Percentiles rank a stretch among this genome's conserved stretches.
These are phyloP conservation scores for Rhododendron simsii DNA, from an alignment of 148 eudicot species.

Conservation along the genomic window DNA sequence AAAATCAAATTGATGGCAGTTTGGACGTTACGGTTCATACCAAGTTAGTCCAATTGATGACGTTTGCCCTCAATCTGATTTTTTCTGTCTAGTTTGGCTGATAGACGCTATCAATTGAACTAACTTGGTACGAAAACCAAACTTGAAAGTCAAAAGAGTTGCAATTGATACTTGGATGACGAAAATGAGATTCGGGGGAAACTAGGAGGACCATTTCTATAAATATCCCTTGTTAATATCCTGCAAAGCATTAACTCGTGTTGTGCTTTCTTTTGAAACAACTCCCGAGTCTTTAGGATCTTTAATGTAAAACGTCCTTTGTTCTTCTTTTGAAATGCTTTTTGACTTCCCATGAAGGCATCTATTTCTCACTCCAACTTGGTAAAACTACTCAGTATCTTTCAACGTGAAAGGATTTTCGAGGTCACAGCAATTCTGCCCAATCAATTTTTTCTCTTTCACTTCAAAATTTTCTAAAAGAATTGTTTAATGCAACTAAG, in stretches of 20 bases:
- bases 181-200: too few relatives aligned
- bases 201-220: too few relatives aligned
- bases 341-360: background rate
- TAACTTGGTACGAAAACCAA: too few relatives aligned
- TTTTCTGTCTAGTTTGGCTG: too few relatives aligned
- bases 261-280: background rate
- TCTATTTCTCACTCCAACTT: background rate
- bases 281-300: background rate
- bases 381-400: background rate
- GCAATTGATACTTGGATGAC: too few relatives aligned
- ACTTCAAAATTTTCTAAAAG: background rate
- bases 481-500: background rate
- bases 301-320: background rate
- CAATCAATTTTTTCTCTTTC: background rate
- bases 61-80: too few relatives aligned
- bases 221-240: too few relatives aligned
- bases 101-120: too few relatives aligned
- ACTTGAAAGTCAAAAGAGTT: too few relatives aligned
- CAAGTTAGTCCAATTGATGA: too few relatives aligned
- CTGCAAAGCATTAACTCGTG: background rate
- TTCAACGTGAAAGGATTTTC: background rate
- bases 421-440: background rate
- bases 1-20: too few relatives aligned
- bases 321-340: background rate
- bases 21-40: too few relatives aligned